Evolutionary conservation across 2,329 filamentous ascomycete species (phyloP), one percentile per base, ranked within the genome.

Genomic region (Cercospora citrullina): DNA sequence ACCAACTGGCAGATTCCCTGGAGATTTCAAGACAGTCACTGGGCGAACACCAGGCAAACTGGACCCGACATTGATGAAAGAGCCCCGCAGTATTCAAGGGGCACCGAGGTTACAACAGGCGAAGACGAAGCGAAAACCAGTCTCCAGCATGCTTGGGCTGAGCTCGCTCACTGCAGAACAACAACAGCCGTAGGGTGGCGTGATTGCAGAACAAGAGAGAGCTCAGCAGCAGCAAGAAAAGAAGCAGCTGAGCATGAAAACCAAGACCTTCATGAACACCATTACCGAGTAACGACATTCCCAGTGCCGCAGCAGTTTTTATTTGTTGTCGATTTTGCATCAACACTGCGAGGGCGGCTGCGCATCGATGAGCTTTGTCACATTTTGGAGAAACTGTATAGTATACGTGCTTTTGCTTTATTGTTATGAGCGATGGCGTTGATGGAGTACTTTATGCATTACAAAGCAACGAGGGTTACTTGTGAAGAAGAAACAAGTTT

Each of bases 71-170:
- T 83, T 97, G 58, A 97, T 98, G 93, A 92, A 93, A 78, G 94
- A 97, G 80, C 94, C 94, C 31, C 87, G 94, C 67, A 89, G 92
- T 70, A 94, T 97, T 45, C 93, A 96, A 78, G 94, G 94, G 39
- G 89, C 93, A n/a, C 93, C 93, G 30, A 81, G 86, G 67, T 82
- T 87, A 16, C 83, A 84, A 62, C 79, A 80, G 68, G 78, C 78
- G n/a, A 81, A 83, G 72, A 81, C 83, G 26, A 81, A 81, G 64
- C 77, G 83, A 39, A 85, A 84, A 74, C 83, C 83, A 2, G 83
- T 84, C 59, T 82, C 83, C 21, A 78, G 76, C 26, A 79, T 80
- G 78, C 71, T 81, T 31, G 66, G 66, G 16, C 60, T 73, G 60
- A 73, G 69, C 64, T 71, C 72, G 36, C 72, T 74, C 67, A 74